phyloP scores from a whole-genome alignment of 345 rosid species.

The Rubroshorea leprosula region DNA sequence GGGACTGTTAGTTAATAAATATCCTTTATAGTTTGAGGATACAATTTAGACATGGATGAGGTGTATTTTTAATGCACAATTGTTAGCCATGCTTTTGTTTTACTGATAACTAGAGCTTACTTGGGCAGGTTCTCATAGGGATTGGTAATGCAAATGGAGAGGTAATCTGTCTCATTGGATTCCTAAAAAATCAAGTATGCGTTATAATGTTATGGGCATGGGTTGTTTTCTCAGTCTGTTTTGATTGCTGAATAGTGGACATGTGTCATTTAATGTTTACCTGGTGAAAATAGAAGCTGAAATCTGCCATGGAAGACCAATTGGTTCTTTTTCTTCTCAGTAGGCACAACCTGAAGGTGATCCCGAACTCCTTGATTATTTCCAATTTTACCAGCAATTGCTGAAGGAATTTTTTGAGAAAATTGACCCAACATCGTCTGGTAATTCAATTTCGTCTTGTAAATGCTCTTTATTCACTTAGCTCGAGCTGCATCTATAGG shows the following conservation, averaged over 20 bases:
- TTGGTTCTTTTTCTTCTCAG: slow-evolving; percentile 24
- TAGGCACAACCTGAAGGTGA: slow-evolving; percentile 57
- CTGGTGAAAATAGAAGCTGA: neutral
- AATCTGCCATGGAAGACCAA: neutral
- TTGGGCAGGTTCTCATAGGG: slow-evolving; percentile 30
- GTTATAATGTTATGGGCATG: neutral
- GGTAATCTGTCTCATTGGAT: slow-evolving; percentile 28
- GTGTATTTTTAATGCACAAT: neutral
- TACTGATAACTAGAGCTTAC: neutral
- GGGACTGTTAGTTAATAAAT: slow-evolving; percentile 52
- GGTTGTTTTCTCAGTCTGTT: neutral
- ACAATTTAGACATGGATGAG: neutral
- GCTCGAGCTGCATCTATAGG: neutral
- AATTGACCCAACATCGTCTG: slow-evolving; percentile 60
- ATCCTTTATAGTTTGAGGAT: slow-evolving; percentile 1
- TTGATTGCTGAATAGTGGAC: neutral
- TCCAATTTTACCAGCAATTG: slow-evolving; percentile 82
- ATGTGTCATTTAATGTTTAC: no score
- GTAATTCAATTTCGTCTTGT: slow-evolving; percentile 24
- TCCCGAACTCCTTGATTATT: slow-evolving; percentile 81
- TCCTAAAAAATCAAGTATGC: neutral
- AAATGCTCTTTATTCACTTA: neutral
- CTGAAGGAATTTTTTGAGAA: slow-evolving; percentile 83
- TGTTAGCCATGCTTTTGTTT: neutral
- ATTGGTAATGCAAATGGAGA: slow-evolving; percentile 24